These are phyloP conservation scores for Aspergillus sp. DNA, from an alignment of 2,329 filamentous ascomycete genomes.

Conservation along the genomic window DNA sequence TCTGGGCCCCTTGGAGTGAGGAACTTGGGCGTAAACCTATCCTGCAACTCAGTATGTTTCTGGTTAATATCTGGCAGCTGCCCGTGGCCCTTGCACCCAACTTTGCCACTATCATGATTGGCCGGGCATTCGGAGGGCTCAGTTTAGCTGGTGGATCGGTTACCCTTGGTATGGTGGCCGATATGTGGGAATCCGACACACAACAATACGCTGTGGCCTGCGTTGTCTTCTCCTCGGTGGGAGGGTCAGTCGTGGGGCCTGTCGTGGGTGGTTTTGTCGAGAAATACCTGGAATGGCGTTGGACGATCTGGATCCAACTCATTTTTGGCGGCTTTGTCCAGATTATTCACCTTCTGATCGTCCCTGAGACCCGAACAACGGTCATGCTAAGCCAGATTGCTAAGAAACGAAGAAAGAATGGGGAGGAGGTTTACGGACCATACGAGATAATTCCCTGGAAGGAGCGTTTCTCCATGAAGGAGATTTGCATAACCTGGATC, in stretches of 20 bases:
- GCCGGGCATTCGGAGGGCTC: slow-evolving; percentile 68
- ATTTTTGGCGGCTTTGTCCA: slow-evolving; percentile 75
- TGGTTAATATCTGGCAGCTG: slow-evolving; percentile 77
- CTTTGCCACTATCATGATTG: slow-evolving; percentile 68
- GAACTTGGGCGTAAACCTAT: slow-evolving; percentile 77
- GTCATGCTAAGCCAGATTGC: slow-evolving; percentile 78
- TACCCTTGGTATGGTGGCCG: slow-evolving; percentile 72
- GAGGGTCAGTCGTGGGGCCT: slow-evolving; percentile 72
- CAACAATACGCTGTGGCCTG: slow-evolving; percentile 76
- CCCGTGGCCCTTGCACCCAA: slow-evolving; percentile 72
- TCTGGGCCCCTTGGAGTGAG: slow-evolving; percentile 87
- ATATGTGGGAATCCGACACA: slow-evolving; percentile 69
- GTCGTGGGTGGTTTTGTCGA: slow-evolving; percentile 76
- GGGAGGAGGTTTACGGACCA: slow-evolving; percentile 64
- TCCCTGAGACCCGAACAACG: slow-evolving; percentile 76
- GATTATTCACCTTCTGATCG: slow-evolving; percentile 63
- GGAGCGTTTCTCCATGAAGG: slow-evolving; percentile 58
- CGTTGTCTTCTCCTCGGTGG: slow-evolving; percentile 76
- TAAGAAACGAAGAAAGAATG: slow-evolving; percentile 66
- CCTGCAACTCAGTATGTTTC: slow-evolving; percentile 68
- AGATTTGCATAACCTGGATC: slow-evolving; percentile 58
- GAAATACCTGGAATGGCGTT: slow-evolving; percentile 66
- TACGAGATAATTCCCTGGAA: slow-evolving; percentile 65
- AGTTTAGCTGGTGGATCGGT: slow-evolving; percentile 72
- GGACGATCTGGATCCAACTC: slow-evolving; percentile 82